Base-by-base conservation (phyloP, 192 early-diverging fungal genomes). In the Irineochytrium annulatum region DNA sequence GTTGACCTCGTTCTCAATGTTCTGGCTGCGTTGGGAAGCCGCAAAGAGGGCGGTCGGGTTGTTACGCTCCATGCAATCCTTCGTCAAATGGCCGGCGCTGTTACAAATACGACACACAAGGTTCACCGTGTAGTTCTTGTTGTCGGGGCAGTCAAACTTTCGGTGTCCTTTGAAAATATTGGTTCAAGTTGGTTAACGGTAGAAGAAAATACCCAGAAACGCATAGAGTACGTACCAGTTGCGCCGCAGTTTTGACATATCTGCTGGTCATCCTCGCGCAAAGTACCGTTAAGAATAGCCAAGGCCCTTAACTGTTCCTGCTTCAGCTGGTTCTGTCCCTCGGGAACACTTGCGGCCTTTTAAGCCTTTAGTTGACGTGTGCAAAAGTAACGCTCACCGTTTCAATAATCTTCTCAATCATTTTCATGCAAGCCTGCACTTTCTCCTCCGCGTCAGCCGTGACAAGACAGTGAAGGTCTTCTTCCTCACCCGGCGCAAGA, bases 301-400 rank as follows among this genome's bases (percentile, higher is more conserved):
- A 98, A 74, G 63, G 95, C 92, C 51, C 96, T 86, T 59, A 98
- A 71, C 73, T 98, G 96, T 74, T 86, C 86, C 55, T 92, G 81
- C 70, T 98, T 98, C 39, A 95, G 71, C 65, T 95, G 91, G 68
- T 98, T 98, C 58, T 95, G 90, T 6, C 88, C 91, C 62, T 98
- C 96, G 3, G 96, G 96, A 20, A 80, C 72, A 14, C 86, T 89
- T 1, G 91, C 89, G 13, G 92, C 91, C 55, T 93, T 81, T 67
- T 71, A 63, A 26, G 30, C 2, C 13, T 32, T 59, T 22, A 5
- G 11, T 52, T 52, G 19, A 62, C 27, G 30, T 22, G 44, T 24
- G 13, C 34, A 39, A 28, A 27, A 70, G 2, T 14, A 63, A 54
- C 34, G 67, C 77, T 70, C 82, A 88, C 88, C 34, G 92, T 94